Percentiles rank a stretch among this genome's conserved stretches.
These are phyloP conservation scores for Penicillium coffeae DNA, from an alignment of 495 filamentous ascomycete genomes.

Conservation along the genomic window DNA sequence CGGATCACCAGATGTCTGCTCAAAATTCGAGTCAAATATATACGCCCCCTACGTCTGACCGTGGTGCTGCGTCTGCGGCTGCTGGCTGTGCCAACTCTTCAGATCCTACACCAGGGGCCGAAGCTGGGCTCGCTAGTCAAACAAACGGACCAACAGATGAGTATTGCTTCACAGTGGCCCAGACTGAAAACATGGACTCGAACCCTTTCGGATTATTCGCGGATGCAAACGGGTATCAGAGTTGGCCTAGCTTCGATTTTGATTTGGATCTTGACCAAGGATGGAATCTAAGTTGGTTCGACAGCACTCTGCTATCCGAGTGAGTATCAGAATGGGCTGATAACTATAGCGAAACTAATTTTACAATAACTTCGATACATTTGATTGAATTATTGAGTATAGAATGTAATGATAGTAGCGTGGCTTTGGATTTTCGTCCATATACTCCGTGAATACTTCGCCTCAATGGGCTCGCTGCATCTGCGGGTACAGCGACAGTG, in stretches of 20 bases:
- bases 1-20: not conserved
- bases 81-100: not conserved
- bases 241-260: slow-evolving; percentile 24
- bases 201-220: slow-evolving; percentile 19
- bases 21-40: slow-evolving; percentile 15
- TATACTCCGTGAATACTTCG: too few relatives aligned
- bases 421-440: too few relatives aligned
- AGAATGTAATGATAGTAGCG: too few relatives aligned
- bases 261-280: slow-evolving; percentile 38
- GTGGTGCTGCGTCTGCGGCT: slow-evolving; percentile 3
- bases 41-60: slow-evolving; percentile 26
- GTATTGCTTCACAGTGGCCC: not conserved
- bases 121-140: slow-evolving; percentile 5
- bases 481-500: too few relatives aligned
- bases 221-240: slow-evolving; percentile 21
- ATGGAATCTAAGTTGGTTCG: slow-evolving; percentile 38
- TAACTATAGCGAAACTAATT: not conserved
- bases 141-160: not conserved
- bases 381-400: too few relatives aligned
- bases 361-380: too few relatives aligned
- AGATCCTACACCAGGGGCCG: not conserved
- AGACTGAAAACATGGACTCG: slow-evolving; percentile 15
- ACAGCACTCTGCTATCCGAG: not conserved
- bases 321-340: not conserved
- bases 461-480: too few relatives aligned